Conservation (phyloP, 192 early-diverging fungal genomes). For the Backusella westeae region DNA sequence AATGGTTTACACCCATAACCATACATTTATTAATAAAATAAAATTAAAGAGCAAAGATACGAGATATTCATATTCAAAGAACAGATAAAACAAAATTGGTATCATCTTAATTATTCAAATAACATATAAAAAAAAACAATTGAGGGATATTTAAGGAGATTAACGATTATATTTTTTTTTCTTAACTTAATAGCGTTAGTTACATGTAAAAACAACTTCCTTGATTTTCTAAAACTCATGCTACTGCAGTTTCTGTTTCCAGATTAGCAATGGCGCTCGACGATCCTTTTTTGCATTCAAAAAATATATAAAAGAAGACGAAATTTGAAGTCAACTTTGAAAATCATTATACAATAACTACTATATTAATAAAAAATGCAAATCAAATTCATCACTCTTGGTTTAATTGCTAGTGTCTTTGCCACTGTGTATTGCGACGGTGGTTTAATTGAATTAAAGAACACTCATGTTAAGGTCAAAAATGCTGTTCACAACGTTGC, state of each 20-base stretch:
- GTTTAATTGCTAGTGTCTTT: constrained; percentile 2
- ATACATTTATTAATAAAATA: background rate
- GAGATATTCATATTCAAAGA: background rate
- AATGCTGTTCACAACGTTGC: background rate
- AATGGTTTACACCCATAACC: background rate
- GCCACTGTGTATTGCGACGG: background rate
- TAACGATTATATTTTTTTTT: background rate
- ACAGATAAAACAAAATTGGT: background rate
- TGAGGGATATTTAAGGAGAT: background rate
- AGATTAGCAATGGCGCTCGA: background rate
- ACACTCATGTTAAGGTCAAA: background rate
- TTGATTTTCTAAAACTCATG: background rate
- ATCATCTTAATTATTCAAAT: background rate
- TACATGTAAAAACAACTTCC: background rate
- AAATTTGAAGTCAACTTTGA: background rate
- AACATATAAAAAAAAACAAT: background rate
- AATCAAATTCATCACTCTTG: constrained; percentile 5
- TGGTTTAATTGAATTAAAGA: too few species aligned
- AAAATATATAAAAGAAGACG: background rate
- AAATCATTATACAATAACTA: background rate
- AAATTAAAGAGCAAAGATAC: background rate
- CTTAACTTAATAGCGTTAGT: background rate
- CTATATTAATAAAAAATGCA: background rate
- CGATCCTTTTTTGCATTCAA: background rate
- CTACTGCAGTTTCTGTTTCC: background rate